phyloP scores from a whole-genome alignment of 2,329 filamentous ascomycete genomes.

The Trichoderma cornu-damae region DNA sequence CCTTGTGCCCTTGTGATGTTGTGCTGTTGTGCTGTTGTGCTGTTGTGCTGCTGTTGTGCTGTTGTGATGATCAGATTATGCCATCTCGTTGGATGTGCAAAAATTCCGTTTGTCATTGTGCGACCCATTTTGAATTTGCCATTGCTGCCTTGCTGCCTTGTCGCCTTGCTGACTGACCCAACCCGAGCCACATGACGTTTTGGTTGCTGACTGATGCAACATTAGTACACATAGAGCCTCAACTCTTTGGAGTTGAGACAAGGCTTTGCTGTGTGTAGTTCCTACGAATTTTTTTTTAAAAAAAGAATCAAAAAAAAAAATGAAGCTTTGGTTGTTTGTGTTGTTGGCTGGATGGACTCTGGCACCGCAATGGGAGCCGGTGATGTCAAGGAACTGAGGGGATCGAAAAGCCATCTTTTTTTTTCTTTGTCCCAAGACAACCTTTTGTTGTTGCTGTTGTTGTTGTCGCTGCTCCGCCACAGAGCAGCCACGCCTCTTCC shows the following conservation, averaged over 20 bases:
- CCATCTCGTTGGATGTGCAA: background rate
- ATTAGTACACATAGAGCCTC: background rate
- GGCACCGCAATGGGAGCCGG: constrained; percentile 3
- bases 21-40: background rate
- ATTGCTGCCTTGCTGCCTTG: constrained; percentile 7
- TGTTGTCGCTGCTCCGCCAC: background rate
- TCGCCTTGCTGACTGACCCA: background rate
- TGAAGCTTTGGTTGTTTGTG: background rate
- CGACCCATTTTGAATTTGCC: too few species aligned
- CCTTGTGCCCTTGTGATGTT: background rate
- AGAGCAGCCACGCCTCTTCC: background rate
- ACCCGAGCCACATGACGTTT: background rate
- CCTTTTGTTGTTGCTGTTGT: too few species aligned
- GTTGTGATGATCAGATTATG: too few species aligned
- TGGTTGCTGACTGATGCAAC: background rate
- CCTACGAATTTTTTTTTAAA: too few species aligned
- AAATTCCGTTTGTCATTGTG: background rate
- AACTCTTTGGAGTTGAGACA: too few species aligned
- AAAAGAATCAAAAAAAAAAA: background rate
- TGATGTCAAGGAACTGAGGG: background rate
- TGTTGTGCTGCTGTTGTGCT: background rate
- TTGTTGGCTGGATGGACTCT: background rate
- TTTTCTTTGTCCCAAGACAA: background rate
- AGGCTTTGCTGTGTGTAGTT: too few species aligned
- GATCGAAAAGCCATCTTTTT: background rate